phyloP scores from a whole-genome alignment of 306 rosid genomes.

The Lathyrus oleraceus region DNA sequence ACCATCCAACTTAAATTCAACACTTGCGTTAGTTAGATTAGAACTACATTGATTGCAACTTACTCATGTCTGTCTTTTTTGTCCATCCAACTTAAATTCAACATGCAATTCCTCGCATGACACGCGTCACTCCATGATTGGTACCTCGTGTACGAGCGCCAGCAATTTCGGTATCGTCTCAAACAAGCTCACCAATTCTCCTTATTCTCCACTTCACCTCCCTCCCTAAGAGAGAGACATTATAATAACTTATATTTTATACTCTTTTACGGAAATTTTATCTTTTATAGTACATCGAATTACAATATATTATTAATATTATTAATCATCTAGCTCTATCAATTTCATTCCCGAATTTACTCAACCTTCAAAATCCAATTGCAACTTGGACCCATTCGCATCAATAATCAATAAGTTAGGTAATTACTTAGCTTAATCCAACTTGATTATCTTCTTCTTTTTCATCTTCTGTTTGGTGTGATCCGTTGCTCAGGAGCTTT shows the following conservation, averaged over 20 bases:
- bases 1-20: no score
- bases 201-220: not conserved
- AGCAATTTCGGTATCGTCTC: not conserved
- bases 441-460: not conserved
- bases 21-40: not conserved
- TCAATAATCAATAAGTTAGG: not conserved
- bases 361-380: not conserved
- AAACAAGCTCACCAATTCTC: not conserved
- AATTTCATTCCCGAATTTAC: not conserved
- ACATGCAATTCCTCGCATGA: not conserved
- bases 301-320: no score
- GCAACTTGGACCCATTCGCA: not conserved
- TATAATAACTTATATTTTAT: not conserved
- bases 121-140: not conserved
- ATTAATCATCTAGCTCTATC: not conserved
- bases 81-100: not conserved
- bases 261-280: not conserved
- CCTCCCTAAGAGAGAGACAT: not conserved
- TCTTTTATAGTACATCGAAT: no score
- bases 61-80: not conserved
- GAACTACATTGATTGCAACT: not conserved
- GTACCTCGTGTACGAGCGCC: not conserved
- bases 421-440: not conserved
- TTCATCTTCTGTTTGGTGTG: constrained; percentile 41
- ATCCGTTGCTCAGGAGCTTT: constrained; percentile 48